Base-by-base conservation (phyloP, 495 filamentous ascomycete species). In the Halenospora varia region DNA sequence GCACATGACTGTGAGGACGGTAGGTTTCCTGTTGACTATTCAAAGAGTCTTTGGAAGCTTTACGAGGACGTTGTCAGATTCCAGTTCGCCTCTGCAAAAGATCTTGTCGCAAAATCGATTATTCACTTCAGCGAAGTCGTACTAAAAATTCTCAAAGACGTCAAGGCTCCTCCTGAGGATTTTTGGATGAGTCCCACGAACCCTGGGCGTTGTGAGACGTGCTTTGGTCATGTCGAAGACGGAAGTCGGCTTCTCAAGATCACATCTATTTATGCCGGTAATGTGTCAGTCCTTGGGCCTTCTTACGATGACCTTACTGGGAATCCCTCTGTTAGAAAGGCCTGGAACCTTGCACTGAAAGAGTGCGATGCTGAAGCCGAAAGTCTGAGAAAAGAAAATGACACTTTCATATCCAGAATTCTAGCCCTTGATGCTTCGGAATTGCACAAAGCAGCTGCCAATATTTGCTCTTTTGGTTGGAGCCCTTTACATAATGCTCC, bases 21-120 rank as follows among this genome's bases (percentile, higher is more conserved):
- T n/a, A 49, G 42, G 4, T 35, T 62, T 45, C 59, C 59, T 9
- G 29, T 62, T 29, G 53, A 62, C 35, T 62, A 62, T 39, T 55
- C 51, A 8, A 60, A 60, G 22, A 42, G 51, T 4, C 52, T 60
- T 1, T 55, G 35, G 20, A 39, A 55, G 25, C 15, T 60, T 1
- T 60, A 60, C 29, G 51, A 55, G 35, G 58, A 60, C 49, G 35
- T 56, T 13, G 23, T 59, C 9, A 15, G 23, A 29, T 52, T 53
- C 19, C 56, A 53, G 49, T 53, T 48, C 26, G 22, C 13, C 11
- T 50, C 25, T 18, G 8, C 47, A 10, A 47, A 20, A 11, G 15
- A 35, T 20, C 13, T 46, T 29, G 15, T 20, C 44, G 35, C 52
- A 15, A 57, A 45, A 19, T 17, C 47, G 40, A 53, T 53, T 18